Conservation (phyloP, 2,329 filamentous ascomycete species). For the Botryotinia narcissicola region DNA sequence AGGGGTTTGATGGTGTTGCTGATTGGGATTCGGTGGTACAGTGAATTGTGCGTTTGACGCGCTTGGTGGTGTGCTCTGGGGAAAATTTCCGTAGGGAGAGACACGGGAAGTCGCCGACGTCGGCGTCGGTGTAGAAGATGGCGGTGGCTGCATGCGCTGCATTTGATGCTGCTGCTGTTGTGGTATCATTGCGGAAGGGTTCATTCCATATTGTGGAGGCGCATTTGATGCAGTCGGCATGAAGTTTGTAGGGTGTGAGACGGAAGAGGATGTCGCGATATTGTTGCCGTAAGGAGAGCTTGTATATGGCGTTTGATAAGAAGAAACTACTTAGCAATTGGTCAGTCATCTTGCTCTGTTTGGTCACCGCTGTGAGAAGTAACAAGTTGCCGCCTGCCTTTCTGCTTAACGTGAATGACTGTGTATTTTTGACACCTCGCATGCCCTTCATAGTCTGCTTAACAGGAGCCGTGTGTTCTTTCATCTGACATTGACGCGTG, state of each 20-base stretch:
- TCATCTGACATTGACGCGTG: slow-evolving; percentile 1
- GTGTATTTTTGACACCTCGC: slow-evolving; percentile 9
- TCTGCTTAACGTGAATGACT: background rate
- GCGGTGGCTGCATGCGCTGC: slow-evolving; percentile 38
- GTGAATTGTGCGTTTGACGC: slow-evolving; percentile 40
- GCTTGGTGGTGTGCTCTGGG: slow-evolving; percentile 36
- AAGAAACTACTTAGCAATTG: slow-evolving; percentile 46
- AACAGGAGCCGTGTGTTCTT: background rate
- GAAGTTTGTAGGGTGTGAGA: slow-evolving; percentile 53
- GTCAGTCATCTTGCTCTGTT: slow-evolving; percentile 34
- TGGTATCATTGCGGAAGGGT: slow-evolving; percentile 53
- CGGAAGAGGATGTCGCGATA: slow-evolving; percentile 37
- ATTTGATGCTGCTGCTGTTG: slow-evolving; percentile 32
- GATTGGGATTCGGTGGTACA: slow-evolving; percentile 42
- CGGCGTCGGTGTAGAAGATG: slow-evolving; percentile 35
- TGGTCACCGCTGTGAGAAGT: slow-evolving; percentile 22
- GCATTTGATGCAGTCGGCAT: slow-evolving; percentile 52
- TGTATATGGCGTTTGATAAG: slow-evolving; percentile 57
- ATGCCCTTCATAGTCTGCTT: background rate
- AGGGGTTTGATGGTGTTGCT: slow-evolving; percentile 41
- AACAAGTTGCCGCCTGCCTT: slow-evolving; percentile 14
- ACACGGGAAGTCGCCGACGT: slow-evolving; percentile 28
- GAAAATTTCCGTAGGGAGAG: slow-evolving; percentile 33
- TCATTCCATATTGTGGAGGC: slow-evolving; percentile 38
- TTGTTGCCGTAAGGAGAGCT: slow-evolving; percentile 52